Percentiles rank a stretch among this genome's conserved stretches.
Evolutionary conservation across 2,329 filamentous ascomycete genomes (phyloP).

Genomic region (Fusarium brevicatenulatum): DNA sequence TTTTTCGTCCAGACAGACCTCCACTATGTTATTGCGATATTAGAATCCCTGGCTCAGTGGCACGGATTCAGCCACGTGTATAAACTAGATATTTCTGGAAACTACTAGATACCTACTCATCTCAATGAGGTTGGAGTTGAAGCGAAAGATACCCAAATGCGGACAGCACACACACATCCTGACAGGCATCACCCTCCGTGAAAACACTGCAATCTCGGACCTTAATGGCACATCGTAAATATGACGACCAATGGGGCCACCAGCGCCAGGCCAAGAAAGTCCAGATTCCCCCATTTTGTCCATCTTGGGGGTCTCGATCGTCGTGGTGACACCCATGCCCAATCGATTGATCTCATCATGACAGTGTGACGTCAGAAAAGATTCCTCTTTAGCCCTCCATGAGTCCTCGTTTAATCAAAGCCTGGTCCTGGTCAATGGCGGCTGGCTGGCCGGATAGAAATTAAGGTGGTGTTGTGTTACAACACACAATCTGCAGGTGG

Average conservation of each 20-base stretch:
- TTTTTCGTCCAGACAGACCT: background rate
- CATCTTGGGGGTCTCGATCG: slow-evolving; percentile 20
- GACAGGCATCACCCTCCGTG: slow-evolving; percentile 12
- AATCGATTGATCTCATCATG: slow-evolving; percentile 37
- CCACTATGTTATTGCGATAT: slow-evolving; percentile 11
- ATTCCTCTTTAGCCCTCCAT: background rate
- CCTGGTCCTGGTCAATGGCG: background rate
- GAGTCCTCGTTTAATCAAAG: slow-evolving; percentile 7
- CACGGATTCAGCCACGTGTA: slow-evolving; percentile 31
- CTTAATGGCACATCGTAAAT: slow-evolving; percentile 5
- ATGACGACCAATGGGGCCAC: slow-evolving; percentile 15
- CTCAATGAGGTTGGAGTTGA: slow-evolving; percentile 41
- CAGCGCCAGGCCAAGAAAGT: background rate
- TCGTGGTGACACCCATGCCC: slow-evolving; percentile 14
- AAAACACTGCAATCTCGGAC: background rate
- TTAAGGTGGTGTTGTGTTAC: slow-evolving; percentile 9
- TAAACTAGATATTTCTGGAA: slow-evolving; percentile 27
- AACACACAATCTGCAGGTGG: background rate
- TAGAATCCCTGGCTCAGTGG: slow-evolving; percentile 28
- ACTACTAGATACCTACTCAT: slow-evolving; percentile 41
- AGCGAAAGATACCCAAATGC: slow-evolving; percentile 34
- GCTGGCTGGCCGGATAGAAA: background rate
- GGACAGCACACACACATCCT: slow-evolving; percentile 28
- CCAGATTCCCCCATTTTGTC: background rate
- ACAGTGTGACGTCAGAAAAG: slow-evolving; percentile 34